Evolutionary conservation across 192 early-diverging fungal genomes (phyloP), one percentile per base, ranked within the genome.

Genomic region (Coemansia erecta): DNA sequence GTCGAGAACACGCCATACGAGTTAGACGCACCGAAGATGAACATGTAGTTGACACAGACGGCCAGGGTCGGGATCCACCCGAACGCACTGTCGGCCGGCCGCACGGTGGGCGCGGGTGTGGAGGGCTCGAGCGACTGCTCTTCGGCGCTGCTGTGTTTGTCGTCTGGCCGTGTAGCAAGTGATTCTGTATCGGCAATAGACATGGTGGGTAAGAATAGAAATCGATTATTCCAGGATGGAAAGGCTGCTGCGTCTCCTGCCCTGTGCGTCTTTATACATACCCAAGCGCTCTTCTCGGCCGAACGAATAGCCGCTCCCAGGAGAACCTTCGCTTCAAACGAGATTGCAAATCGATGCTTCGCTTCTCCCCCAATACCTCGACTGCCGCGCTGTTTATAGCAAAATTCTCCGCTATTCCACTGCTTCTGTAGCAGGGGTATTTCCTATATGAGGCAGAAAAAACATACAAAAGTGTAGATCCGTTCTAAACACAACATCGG

Each of bases 1-100:
- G 71, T 70, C 2, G 63, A 67, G 58, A 73, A 80, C 13, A 73
- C 70, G 41, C 77, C 77, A 39, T 67, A 80, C 7, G 66, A 62
- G 40, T 74, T 80, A 46, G 60, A 48, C 0, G 64, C 61, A 6
- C 77, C 77, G 24, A 73, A 66, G 7, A 66, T 66, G 45, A 70
- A 70, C 63, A 70, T 70, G 76, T 45, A 85, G 64, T 53, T 86
- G 60, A 87, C 83, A 83, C 18, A 85, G 5, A 57, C 61, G 2
- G 65, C 64, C 42, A 73, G 26, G 39, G 63, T 66, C 15, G 66
- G 64, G 4, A 78, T 69, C 75, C 75, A 78, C 11, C 75, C 70
- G 35, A 64, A 78, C 9, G 49, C 45, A 4, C 61, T 8, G 24
- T 78, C 75, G 12, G 62, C 50, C 0, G 75, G 75, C 10, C 64